A percentile compares a stretch with the other conserved stretches of the same genome.
Evolutionary conservation across 768 basidiomycete genomes (phyloP).

Genomic region (Suillus placidus): DNA sequence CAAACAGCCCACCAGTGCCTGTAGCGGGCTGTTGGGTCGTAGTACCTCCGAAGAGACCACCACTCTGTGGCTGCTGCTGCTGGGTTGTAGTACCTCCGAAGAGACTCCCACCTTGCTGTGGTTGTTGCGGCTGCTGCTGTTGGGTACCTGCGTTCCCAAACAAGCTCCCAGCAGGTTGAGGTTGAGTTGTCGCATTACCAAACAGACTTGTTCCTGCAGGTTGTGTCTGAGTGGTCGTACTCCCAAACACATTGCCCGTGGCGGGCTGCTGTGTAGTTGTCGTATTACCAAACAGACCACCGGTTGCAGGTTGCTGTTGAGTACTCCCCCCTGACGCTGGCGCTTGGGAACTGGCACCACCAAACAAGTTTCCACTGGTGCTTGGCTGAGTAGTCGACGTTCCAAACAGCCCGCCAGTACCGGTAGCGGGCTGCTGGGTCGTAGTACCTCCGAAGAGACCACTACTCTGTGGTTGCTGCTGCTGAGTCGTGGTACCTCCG

Average conservation of each 20-base stretch:
- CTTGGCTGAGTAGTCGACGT: conserved; percentile 12
- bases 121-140: conserved; percentile 17
- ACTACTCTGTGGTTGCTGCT: conserved; percentile 22
- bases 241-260: conserved; percentile 24
- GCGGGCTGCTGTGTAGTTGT: conserved; percentile 17
- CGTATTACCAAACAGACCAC: conserved; percentile 24
- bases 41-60: conserved; percentile 30
- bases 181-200: conserved; percentile 8
- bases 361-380: conserved; percentile 22
- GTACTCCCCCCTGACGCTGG: conserved; percentile 23
- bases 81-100: conserved; percentile 23
- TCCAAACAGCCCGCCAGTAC: conserved; percentile 21
- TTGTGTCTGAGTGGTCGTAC: conserved; percentile 12
- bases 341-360: conserved; percentile 15
- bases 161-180: conserved; percentile 11
- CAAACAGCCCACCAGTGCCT: conserved; percentile 24
- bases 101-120: conserved; percentile 23
- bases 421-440: conserved; percentile 19
- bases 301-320: conserved; percentile 8
- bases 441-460: conserved; percentile 29
- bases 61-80: conserved; percentile 22
- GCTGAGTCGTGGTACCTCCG: conserved; percentile 8
- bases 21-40: conserved; percentile 18
- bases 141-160: conserved; percentile 29
- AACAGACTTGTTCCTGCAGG: conserved; percentile 21